Base-by-base conservation (phyloP, 106 monocot species). In the Apostasia ramifera region DNA sequence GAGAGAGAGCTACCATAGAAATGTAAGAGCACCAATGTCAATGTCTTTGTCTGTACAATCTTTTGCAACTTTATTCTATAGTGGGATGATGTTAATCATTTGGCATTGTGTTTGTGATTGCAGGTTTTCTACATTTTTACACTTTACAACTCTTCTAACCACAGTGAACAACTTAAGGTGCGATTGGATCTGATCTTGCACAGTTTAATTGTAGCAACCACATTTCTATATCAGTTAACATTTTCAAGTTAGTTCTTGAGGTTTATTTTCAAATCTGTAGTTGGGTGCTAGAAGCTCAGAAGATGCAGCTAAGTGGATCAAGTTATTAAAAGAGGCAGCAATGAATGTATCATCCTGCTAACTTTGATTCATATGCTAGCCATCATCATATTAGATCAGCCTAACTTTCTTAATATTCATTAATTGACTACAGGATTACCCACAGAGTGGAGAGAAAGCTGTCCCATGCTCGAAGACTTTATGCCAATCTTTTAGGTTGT, bases 221-320 rank as follows among this genome's bases (percentile, higher is more conserved):
- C 37, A 13, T 13, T 44, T 39, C 57, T 64, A 65, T 2, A 52
- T 6, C 4, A 48, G 42, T 59, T 50, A 37, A 41, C 40, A 54
- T 50, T 8, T 9, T 48, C 49, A 56, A 41, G 44, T 59, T 59
- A 41, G 48, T 62, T 2, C 15, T 55, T 49, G 13, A 61, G 9
- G 39, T 44, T 40, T 76, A 12, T 9, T 74, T 65, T 3, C 46
- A 38, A 67, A 41, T 59, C 13, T 78, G 57, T 68, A 97, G 95
- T 76, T 97, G 80, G 95, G 92, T 69, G 95, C 97, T 70, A 82
- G 74, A 75, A 97, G 95, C 78, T 97, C 95, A 61, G 95, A 97
- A 74, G 95, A 90, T 74, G 90, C 82, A 39, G 90, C 86, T 66
- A 78, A 66, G 69, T 97, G 95, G 89, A 87, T 83, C 42, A 72